These are phyloP conservation scores for Tetrapisispora nanseiensis DNA, from an alignment of 805 yeast genomes.

Conservation along the genomic window DNA sequence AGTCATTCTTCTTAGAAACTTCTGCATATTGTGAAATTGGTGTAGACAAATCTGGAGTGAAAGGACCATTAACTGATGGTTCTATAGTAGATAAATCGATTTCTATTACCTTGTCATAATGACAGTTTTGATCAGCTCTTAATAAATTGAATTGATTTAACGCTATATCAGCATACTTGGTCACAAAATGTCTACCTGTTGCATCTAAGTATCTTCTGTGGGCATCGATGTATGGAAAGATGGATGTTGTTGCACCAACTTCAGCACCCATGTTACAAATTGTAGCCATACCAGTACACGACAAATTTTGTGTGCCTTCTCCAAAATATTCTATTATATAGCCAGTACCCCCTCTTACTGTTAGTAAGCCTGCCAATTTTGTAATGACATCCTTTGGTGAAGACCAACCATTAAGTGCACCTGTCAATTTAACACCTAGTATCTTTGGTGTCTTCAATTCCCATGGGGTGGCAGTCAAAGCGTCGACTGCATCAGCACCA, in stretches of 20 bases:
- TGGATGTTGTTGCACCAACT: conserved; percentile 96
- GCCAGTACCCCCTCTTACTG: conserved; percentile 98
- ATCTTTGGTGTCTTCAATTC: conserved; percentile 95
- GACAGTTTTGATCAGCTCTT: conserved; percentile 77
- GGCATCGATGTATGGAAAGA: conserved; percentile 86
- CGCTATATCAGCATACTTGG: conserved; percentile 65
- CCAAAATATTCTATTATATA: conserved; percentile 94
- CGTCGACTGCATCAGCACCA: conserved; percentile 99
- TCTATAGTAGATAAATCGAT: conserved; percentile 78
- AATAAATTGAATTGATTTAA: conserved; percentile 48
- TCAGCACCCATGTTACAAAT: conserved; percentile 99
- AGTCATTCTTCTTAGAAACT: conserved; percentile 59
- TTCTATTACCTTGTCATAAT: conserved; percentile 88
- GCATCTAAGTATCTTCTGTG: conserved; percentile 72
- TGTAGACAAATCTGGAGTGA: conserved; percentile 95
- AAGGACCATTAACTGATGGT: conserved; percentile 96
- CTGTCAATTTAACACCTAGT: conserved; percentile 88
- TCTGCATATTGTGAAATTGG: conserved; percentile 75
- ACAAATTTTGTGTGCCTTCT: conserved; percentile 77
- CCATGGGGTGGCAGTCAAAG: conserved; percentile 95
- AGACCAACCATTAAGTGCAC: conserved; percentile 84
- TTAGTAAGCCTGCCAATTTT: conserved; percentile 79
- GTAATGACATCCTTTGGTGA: conserved; percentile 96
- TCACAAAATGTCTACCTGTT: conserved; percentile 54
- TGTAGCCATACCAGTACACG: conserved; percentile 99